phyloP scores from a whole-genome alignment of 2,329 filamentous ascomycete genomes.

The Aspergillus pseudotamarii region DNA sequence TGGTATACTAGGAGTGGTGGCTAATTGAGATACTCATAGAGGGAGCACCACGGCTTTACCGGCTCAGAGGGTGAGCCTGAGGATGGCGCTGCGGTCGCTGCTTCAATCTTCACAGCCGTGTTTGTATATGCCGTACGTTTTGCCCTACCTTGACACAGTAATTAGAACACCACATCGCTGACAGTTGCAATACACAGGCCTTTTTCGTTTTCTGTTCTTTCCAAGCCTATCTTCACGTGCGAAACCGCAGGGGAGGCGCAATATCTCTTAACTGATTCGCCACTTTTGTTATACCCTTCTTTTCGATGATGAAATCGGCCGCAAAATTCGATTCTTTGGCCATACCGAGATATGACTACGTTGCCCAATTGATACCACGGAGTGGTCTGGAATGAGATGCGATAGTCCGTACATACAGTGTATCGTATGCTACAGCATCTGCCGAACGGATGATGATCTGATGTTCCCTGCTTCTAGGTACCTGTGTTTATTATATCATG shows the following conservation, averaged over 20 bases:
- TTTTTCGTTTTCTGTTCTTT: constrained; percentile 92
- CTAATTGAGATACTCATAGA: constrained; percentile 36
- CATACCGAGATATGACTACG: background rate
- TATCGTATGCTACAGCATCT: background rate
- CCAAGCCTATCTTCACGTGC: constrained; percentile 82
- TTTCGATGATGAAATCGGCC: constrained; percentile 15
- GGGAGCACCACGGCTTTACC: constrained; percentile 79
- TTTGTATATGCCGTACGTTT: constrained; percentile 81
- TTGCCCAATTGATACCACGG: background rate
- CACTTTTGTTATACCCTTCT: constrained; percentile 19
- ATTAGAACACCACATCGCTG: constrained; percentile 13
- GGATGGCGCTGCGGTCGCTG: constrained; percentile 76
- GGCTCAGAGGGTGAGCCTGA: constrained; percentile 71
- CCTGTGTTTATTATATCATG: background rate
- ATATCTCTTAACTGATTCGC: constrained; percentile 67
- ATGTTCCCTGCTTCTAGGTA: background rate
- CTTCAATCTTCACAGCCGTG: constrained; percentile 84
- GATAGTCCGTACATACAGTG: background rate
- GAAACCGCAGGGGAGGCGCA: constrained; percentile 79
- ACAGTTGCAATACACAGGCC: constrained; percentile 54
- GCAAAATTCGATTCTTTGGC: background rate
- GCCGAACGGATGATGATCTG: background rate
- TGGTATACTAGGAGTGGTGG: background rate
- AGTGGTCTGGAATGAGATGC: background rate
- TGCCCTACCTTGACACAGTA: background rate